Percentiles rank a stretch among this genome's conserved stretches.
Evolutionary conservation across 495 filamentous ascomycete genomes (phyloP).

Genomic region (Aspergillus nidulans): DNA sequence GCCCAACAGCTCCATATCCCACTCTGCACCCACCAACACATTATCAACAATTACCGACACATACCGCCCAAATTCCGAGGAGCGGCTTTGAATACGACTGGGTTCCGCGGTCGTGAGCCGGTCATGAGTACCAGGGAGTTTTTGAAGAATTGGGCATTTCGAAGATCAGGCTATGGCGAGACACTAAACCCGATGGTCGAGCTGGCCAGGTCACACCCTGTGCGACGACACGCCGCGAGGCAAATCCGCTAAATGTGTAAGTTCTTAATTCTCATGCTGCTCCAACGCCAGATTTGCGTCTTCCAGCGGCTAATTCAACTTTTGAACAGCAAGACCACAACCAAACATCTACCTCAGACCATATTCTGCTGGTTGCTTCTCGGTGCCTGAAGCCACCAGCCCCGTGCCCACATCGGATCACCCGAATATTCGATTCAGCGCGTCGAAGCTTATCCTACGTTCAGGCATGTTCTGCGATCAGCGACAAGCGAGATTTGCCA

Average conservation of each 20-base stretch:
- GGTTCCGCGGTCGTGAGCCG: constrained; percentile 15
- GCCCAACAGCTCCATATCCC: constrained; percentile 11
- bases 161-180: background rate
- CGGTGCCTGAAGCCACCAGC: background rate
- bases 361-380: background rate
- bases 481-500: no score
- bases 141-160: background rate
- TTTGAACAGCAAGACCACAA: background rate
- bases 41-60: constrained; percentile 10
- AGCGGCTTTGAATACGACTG: constrained; percentile 20
- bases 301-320: background rate
- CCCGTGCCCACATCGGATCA: background rate
- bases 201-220: no score
- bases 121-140: background rate
- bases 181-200: background rate
- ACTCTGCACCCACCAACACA: constrained; percentile 10
- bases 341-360: background rate
- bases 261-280: background rate
- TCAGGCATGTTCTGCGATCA: no score
- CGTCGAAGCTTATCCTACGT: no score
- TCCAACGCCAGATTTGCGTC: background rate
- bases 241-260: background rate
- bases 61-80: constrained; percentile 1
- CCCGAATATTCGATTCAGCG: no score
- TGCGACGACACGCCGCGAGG: background rate